These are phyloP conservation scores for Penicillium ochrochloron DNA, from an alignment of 495 filamentous ascomycete genomes.

Conservation along the genomic window DNA sequence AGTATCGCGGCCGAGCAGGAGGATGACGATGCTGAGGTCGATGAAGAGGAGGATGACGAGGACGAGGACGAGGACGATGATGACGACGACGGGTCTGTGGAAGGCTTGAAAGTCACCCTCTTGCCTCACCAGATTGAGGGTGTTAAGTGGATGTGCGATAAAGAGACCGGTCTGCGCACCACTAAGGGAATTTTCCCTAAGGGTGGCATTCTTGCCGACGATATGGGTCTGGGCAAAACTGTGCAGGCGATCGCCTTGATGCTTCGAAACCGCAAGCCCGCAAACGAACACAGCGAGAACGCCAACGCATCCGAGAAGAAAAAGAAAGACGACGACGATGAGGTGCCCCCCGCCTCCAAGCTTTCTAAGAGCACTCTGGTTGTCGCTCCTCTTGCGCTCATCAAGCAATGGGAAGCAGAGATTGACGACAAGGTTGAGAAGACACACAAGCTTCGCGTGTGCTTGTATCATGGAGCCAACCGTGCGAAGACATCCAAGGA, in stretches of 20 bases:
- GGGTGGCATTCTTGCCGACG: conserved; percentile 87
- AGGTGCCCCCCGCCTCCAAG: conserved; percentile 61
- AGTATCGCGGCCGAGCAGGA: conserved; percentile 41
- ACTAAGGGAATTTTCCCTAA: conserved; percentile 76
- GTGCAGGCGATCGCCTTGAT: conserved; percentile 87
- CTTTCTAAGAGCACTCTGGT: conserved; percentile 84
- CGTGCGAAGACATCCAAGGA: conserved; percentile 77
- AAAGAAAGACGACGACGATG: conserved; percentile 26
- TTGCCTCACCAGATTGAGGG: conserved; percentile 93
- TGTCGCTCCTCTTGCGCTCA: conserved; percentile 91
- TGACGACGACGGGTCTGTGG: conserved; percentile 71
- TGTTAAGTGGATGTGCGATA: conserved; percentile 88
- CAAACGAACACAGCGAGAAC: conserved; percentile 46
- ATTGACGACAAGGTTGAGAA: conserved; percentile 76
- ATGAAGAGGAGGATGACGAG: conserved; percentile 37
- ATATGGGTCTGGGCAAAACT: conserved; percentile 96
- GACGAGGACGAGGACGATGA: conserved; percentile 61
- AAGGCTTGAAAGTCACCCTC: conserved; percentile 83
- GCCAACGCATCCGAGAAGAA: conserved; percentile 29
- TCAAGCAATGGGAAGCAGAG: conserved; percentile 97
- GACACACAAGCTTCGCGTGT: conserved; percentile 72
- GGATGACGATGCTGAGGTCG: conserved; percentile 63
- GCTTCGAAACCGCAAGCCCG: conserved; percentile 77
- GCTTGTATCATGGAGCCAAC: conserved; percentile 85
- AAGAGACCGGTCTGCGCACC: conserved; percentile 80